Base-by-base conservation (phyloP, 139 green algal genomes). In the Chlorella sp. region DNA sequence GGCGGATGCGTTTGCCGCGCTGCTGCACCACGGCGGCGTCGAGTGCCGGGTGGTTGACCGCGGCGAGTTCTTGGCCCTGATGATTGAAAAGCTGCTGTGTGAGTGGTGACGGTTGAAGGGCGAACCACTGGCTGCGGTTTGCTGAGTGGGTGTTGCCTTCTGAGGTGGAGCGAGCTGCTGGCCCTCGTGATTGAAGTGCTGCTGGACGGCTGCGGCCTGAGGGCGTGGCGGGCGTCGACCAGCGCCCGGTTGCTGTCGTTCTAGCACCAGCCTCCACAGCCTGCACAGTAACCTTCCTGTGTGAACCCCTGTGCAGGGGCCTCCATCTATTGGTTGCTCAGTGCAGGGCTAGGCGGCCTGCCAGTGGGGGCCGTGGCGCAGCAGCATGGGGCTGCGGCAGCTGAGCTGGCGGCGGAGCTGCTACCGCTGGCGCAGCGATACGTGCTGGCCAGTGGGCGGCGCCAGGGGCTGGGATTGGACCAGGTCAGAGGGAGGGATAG, bases 321-420 rank as follows among this genome's bases (percentile, higher is more conserved):
- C 23, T 72, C 51, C 62, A 85, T 93, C 23, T 93, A 93, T 55
- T 93, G 89, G 89, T 39, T 93, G 82, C 36, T 93, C 34, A 93
- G 88, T 56, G 65, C 82, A 0, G 89, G 63, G 15, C 88, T 91
- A 18, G 73, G 81, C 2, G 88, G 80, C n/a, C 39, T 55, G 25
- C 39, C 90, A 71, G 89, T 93, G 20, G 89, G 88, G 9, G 12
- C 51, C 30, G 21, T 92, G 26, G 87, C 69, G 28, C 11, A 32
- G 23, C 47, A 71, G 25, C 84, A 89, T 30, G 25, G 26, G 1
- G 25, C 9, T 0, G 86, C 83, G 4, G 88, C 90, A 15, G 62
- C 64, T 7, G 62, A 34, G 13, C 85, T 92, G 20, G 82, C 86
- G 25, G 39, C 68, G 0, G 89, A 92, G 84, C 85, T 92, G 60